A percentile compares a stretch with the other conserved stretches of the same genome.
Evolutionary conservation across 495 filamentous ascomycete genomes (phyloP).

Genomic region (Talaromyces wortmannii): DNA sequence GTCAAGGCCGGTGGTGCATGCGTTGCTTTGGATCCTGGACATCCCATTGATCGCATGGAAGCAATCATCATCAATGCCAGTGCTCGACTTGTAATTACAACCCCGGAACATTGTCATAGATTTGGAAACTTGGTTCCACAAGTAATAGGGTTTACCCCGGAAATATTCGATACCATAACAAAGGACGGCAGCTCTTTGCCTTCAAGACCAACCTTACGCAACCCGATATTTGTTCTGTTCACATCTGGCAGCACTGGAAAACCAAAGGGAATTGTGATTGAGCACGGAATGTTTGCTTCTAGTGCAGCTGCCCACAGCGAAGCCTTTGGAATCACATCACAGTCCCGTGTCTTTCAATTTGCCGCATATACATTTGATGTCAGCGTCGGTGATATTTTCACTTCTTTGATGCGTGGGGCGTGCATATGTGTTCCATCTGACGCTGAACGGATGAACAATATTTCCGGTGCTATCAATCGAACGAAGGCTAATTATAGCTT

Average conservation of each 20-base stretch:
- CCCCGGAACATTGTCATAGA: conserved; percentile 5
- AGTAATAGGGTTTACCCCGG: conserved; percentile 1
- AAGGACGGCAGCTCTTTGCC: neutral
- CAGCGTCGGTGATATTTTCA: conserved; percentile 5
- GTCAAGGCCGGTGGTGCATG: conserved; percentile 41
- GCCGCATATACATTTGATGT: conserved; percentile 12
- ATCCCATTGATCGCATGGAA: conserved; percentile 31
- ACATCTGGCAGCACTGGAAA: conserved; percentile 33
- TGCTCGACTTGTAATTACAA: conserved; percentile 26
- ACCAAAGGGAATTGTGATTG: conserved; percentile 37
- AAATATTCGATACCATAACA: neutral
- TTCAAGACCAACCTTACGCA: neutral
- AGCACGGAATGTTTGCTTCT: conserved; percentile 25
- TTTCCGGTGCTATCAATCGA: conserved; percentile 11
- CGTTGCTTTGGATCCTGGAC: conserved; percentile 36
- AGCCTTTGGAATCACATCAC: neutral
- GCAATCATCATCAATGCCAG: conserved; percentile 10
- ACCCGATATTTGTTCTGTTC: conserved; percentile 15
- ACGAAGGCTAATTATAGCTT: conserved; percentile 10
- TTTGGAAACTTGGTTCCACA: neutral
- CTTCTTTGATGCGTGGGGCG: conserved; percentile 3
- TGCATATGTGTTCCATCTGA: conserved; percentile 19
- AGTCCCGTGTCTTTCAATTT: conserved; percentile 13
- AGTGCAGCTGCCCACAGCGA: neutral
- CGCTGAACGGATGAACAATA: conserved; percentile 12